phyloP scores from a whole-genome alignment of 202 grass and related monocot genomes.

The Musa balbisiana region DNA sequence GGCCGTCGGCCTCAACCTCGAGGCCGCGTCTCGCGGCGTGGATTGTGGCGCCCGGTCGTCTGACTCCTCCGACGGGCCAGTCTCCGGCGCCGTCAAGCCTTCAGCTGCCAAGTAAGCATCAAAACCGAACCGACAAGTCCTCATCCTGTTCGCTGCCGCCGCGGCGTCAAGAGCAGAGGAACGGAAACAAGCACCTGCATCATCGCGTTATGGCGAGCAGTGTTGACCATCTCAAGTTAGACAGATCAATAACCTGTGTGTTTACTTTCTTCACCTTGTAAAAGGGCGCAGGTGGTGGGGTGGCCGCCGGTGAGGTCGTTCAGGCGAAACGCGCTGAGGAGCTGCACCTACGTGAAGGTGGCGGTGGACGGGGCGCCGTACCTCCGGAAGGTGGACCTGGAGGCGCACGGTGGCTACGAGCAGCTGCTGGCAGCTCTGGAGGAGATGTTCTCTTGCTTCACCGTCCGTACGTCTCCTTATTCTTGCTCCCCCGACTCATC shows the following conservation, averaged over 20 bases:
- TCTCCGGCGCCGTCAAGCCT: slow-evolving; percentile 34
- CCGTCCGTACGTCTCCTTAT: slow-evolving; percentile 32
- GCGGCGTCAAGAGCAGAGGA: too few relatives aligned
- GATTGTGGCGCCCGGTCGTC: slow-evolving; percentile 23
- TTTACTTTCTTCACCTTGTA: background rate
- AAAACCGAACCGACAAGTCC: background rate
- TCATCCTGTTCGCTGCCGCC: too few relatives aligned
- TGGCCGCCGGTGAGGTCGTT: slow-evolving; percentile 89
- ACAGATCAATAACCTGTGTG: background rate
- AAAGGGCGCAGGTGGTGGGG: slow-evolving; percentile 63
- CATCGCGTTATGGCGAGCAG: too few relatives aligned
- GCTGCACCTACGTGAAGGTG: slow-evolving; percentile 74
- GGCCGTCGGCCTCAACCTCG: slow-evolving; percentile 24
- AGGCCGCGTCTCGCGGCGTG: background rate
- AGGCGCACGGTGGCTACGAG: slow-evolving; percentile 57
- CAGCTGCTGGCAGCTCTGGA: slow-evolving; percentile 56
- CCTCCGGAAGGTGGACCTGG: slow-evolving; percentile 87
- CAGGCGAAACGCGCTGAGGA: slow-evolving; percentile 68
- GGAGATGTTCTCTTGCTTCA: slow-evolving; percentile 82
- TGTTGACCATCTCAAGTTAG: background rate
- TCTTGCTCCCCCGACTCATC: background rate
- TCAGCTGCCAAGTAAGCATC: slow-evolving; percentile 50
- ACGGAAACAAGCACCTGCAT: too few relatives aligned
- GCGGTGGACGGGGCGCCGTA: slow-evolving; percentile 90
- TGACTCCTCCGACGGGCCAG: slow-evolving; percentile 27